Evolutionary conservation across 108 stramenopile genomes (phyloP).

Genomic region (Cyclotella kingstonii): DNA sequence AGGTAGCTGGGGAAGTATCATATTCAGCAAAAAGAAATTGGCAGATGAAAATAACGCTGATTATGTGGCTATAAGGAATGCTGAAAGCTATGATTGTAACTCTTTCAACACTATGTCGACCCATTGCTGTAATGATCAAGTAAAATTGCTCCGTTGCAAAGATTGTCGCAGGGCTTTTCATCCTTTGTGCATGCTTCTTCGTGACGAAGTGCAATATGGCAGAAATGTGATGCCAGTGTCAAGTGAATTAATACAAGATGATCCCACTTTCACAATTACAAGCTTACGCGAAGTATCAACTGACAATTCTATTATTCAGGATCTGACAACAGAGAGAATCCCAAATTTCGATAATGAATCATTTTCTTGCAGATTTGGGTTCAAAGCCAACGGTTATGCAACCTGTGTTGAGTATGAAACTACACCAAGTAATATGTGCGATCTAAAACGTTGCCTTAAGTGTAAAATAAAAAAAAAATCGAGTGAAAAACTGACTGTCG

Average conservation of each 20-base stretch:
- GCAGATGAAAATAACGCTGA: neutral
- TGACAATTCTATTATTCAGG: no score
- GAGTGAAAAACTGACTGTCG: neutral
- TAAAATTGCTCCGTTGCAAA: constrained; percentile 27
- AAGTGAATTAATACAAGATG: neutral
- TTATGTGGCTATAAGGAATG: neutral
- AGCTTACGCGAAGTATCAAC: no score
- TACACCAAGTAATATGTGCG: neutral
- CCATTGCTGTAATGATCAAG: neutral
- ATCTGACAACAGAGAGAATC: no score
- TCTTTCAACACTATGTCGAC: no score
- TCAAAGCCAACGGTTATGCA: neutral
- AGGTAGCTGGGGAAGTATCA: constrained; percentile 25
- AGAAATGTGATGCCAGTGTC: neutral
- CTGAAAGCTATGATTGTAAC: neutral
- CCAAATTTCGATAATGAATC: no score
- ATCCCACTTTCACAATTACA: no score
- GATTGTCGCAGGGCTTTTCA: constrained; percentile 37
- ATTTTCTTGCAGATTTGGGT: no score
- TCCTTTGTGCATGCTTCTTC: constrained; percentile 23
- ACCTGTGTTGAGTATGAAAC: neutral
- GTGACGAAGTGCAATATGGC: neutral
- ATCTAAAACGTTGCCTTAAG: constrained; percentile 26
- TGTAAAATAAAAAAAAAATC: constrained; percentile 11
- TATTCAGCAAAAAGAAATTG: neutral